A percentile compares a stretch with the other conserved stretches of the same genome.
phyloP scores from a whole-genome alignment of 768 basidiomycete genomes.

The Tricholoma bakamatsutake region DNA sequence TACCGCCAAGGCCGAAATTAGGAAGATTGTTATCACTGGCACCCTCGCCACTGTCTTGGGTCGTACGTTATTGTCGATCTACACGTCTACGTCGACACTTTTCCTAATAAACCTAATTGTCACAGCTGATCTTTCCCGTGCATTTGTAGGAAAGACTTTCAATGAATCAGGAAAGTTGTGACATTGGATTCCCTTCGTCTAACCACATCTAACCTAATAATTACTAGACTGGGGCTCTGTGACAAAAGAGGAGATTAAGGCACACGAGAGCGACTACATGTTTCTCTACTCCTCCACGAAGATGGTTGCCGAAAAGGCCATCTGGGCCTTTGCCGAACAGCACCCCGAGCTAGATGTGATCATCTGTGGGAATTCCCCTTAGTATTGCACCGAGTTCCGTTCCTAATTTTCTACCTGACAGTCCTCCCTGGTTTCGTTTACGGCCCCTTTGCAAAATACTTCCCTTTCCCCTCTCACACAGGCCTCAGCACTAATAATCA shows the following conservation, averaged over 20 bases:
- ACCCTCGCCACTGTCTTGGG: conserved; percentile 4
- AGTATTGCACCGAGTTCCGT: not conserved
- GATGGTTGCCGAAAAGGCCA: conserved; percentile 29
- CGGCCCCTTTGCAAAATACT: conserved; percentile 29
- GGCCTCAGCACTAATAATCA: conserved; percentile 27
- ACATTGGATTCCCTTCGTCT: not conserved
- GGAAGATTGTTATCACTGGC: conserved; percentile 18
- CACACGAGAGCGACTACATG: conserved; percentile 8
- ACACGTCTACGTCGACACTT: not conserved
- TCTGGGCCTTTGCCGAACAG: conserved; percentile 30
- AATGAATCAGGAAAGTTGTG: not conserved
- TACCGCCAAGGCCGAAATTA: conserved; percentile 15
- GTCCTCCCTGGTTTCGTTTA: conserved; percentile 34
- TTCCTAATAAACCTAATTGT: not conserved
- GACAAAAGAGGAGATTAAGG: conserved; percentile 1
- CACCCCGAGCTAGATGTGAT: conserved; percentile 28
- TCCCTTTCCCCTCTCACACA: conserved; percentile 21
- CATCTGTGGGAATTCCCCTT: conserved; percentile 21
- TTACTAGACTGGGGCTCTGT: conserved; percentile 7
- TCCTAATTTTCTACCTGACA: not conserved
- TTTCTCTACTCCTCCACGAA: conserved; percentile 33
- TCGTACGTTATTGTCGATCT: conserved; percentile 1
- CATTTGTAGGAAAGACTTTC: not conserved
- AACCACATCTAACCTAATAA: not conserved
- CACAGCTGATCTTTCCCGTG: not conserved